A percentile compares a stretch with the other conserved stretches of the same genome.
Conservation (phyloP, 257 asterid genomes). For the Penstemon eatonii region DNA sequence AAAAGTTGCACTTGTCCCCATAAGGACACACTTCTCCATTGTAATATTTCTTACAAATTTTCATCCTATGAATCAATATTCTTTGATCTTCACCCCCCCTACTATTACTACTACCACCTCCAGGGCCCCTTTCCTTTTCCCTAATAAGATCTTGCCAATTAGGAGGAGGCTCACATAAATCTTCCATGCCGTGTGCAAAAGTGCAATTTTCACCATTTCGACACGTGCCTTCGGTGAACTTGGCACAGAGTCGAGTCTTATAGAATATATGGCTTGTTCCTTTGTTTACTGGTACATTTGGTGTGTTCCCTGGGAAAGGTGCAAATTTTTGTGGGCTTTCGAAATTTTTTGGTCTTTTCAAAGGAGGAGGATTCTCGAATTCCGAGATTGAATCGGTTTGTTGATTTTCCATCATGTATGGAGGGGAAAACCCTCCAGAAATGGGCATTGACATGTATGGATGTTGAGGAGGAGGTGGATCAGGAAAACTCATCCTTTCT, state of each 20-base stretch:
- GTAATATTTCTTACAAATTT: conserved; percentile 73
- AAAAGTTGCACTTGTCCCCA: conserved; percentile 78
- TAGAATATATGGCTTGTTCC: conserved; percentile 78
- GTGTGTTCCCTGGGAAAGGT: conserved; percentile 38
- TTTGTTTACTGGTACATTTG: conserved; percentile 33
- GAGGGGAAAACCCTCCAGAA: conserved; percentile 47
- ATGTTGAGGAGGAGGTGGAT: conserved; percentile 42
- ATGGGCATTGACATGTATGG: conserved; percentile 36
- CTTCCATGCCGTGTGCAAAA: conserved; percentile 78
- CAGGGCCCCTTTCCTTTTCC: conserved; percentile 56
- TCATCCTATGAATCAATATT: conserved; percentile 55
- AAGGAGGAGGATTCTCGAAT: conserved; percentile 39
- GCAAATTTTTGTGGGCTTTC: conserved; percentile 38
- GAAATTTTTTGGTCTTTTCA: conserved; percentile 40
- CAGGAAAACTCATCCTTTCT: conserved; percentile 59
- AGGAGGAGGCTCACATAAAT: conserved; percentile 71
- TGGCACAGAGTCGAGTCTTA: conserved; percentile 75
- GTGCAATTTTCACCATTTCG: conserved; percentile 74
- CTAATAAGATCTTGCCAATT: conserved; percentile 80
- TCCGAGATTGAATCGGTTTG: conserved; percentile 38
- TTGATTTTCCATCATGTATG: conserved; percentile 31
- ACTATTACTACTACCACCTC: conserved; percentile 28
- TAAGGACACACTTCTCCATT: conserved; percentile 87
- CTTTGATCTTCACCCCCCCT: conserved; percentile 64
- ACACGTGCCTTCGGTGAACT: conserved; percentile 65